These are phyloP conservation scores for Tulasnella sp. DNA, from an alignment of 768 basidiomycete species.

Conservation along the genomic window DNA sequence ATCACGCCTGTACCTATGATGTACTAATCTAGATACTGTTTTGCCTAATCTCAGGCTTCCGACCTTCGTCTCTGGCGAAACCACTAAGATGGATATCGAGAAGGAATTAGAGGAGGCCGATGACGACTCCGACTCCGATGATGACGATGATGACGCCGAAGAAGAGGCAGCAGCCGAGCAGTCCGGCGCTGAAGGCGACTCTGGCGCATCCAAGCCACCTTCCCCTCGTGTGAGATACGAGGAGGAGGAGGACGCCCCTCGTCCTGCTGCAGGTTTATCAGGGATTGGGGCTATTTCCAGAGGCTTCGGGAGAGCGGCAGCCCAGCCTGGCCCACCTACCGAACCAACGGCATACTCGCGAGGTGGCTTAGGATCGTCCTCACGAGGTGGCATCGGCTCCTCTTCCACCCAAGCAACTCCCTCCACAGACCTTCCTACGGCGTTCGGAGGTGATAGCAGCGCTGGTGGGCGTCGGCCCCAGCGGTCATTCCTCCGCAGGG, in stretches of 20 bases:
- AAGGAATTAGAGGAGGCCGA: constrained; percentile 29
- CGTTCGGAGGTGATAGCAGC: constrained; percentile 27
- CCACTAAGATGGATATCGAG: constrained; percentile 28
- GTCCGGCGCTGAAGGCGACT: constrained; percentile 26
- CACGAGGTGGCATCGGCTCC: constrained; percentile 19
- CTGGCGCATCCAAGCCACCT: constrained; percentile 41
- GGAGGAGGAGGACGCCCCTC: constrained; percentile 34
- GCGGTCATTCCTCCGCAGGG: constrained; percentile 43
- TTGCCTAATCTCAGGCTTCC: constrained; percentile 34
- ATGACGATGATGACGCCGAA: constrained; percentile 24
- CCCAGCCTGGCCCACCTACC: background rate
- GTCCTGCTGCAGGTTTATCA: constrained; percentile 24
- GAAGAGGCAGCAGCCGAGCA: constrained; percentile 27
- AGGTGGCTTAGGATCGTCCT: background rate
- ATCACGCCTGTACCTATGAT: constrained; percentile 12
- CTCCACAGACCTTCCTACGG: constrained; percentile 22
- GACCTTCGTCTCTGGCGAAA: constrained; percentile 49
- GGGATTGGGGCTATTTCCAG: background rate
- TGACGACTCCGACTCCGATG: constrained; percentile 30
- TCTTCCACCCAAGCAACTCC: background rate
- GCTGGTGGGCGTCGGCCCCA: constrained; percentile 27
- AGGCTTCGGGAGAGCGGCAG: constrained; percentile 33
- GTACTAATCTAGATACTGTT: background rate
- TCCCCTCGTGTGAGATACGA: constrained; percentile 47
- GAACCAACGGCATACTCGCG: constrained; percentile 5